These are phyloP conservation scores for Aspergillus unguis DNA, from an alignment of 2,329 filamentous ascomycete species.

Conservation along the genomic window DNA sequence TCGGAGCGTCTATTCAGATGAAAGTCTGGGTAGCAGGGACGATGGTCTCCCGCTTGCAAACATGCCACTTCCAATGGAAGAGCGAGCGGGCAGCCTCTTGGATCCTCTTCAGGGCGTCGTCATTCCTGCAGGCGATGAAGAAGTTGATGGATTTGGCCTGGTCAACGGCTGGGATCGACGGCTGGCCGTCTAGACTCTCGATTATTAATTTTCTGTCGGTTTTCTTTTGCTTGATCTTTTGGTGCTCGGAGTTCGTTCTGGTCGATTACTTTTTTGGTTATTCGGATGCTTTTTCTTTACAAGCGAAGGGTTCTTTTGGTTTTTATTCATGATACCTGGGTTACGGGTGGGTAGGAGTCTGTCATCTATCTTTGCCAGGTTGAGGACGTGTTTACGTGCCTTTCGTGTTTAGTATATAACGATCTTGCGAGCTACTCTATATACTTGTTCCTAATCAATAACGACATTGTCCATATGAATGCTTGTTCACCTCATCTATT, in stretches of 20 bases:
- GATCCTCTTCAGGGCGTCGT: slow-evolving; percentile 38
- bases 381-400: not conserved
- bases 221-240: not conserved
- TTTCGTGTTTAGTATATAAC: not conserved
- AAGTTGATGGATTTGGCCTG: slow-evolving; percentile 32
- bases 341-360: slow-evolving; percentile 1
- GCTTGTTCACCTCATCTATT: not conserved
- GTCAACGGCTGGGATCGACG: slow-evolving; percentile 31
- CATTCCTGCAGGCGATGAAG: slow-evolving; percentile 34
- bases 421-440: slow-evolving; percentile 1
- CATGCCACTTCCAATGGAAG: slow-evolving; percentile 25
- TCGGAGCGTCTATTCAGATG: slow-evolving; percentile 59
- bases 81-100: slow-evolving; percentile 27
- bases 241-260: not conserved
- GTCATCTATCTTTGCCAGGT: not conserved
- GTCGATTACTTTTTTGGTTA: not conserved
- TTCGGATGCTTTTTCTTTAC: not conserved
- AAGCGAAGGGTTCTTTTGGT: not conserved
- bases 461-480: not conserved
- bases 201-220: too few species aligned
- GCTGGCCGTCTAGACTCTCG: slow-evolving; percentile 26
- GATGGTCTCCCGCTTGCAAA: slow-evolving; percentile 34
- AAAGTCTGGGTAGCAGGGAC: slow-evolving; percentile 56
- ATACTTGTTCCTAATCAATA: not conserved
- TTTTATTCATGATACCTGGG: slow-evolving; percentile 11